Conservation (phyloP, 1,284 basidiomycete genomes). For the Ustilago xerochloae region DNA sequence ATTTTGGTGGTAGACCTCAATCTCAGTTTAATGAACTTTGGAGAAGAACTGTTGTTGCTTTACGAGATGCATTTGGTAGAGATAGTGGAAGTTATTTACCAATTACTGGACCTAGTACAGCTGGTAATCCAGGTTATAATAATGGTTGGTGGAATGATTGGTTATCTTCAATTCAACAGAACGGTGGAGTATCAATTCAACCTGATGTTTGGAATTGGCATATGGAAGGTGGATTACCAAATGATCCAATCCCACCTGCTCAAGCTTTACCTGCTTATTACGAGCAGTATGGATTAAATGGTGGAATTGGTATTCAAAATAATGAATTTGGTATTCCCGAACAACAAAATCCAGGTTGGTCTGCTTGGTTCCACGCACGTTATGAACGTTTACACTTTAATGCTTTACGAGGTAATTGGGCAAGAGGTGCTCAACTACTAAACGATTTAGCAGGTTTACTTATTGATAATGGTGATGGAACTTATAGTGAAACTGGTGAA, state of each 20-base stretch:
- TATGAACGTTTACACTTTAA: slow-evolving; percentile 29
- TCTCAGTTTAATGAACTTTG: slow-evolving; percentile 21
- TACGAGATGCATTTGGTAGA: slow-evolving; percentile 9
- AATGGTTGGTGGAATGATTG: slow-evolving; percentile 29
- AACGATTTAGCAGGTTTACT: slow-evolving; percentile 13
- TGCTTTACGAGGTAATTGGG: slow-evolving; percentile 21
- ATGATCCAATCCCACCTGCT: slow-evolving; percentile 24
- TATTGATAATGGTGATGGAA: slow-evolving; percentile 18
- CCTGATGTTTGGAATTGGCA: slow-evolving; percentile 32
- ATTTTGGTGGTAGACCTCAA: slow-evolving; percentile 14
- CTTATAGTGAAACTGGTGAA: slow-evolving; percentile 16
- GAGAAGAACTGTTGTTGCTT: slow-evolving; percentile 12
- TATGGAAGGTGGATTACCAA: slow-evolving; percentile 22
- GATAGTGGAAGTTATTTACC: slow-evolving; percentile 4
- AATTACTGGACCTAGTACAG: slow-evolving; percentile 17
- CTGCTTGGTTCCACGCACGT: slow-evolving; percentile 25
- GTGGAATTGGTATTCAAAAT: slow-evolving; percentile 25
- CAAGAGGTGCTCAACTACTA: slow-evolving; percentile 7
- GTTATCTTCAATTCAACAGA: slow-evolving; percentile 16
- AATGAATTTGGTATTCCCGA: slow-evolving; percentile 23
- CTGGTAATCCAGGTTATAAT: slow-evolving; percentile 9
- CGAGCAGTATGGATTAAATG: slow-evolving; percentile 13
- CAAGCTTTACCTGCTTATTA: slow-evolving; percentile 19
- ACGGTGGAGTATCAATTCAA: slow-evolving; percentile 10
- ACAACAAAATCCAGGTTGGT: slow-evolving; percentile 19